Conservation (phyloP, 352 stramenopile species). For the Elongisporangium prolatum region DNA sequence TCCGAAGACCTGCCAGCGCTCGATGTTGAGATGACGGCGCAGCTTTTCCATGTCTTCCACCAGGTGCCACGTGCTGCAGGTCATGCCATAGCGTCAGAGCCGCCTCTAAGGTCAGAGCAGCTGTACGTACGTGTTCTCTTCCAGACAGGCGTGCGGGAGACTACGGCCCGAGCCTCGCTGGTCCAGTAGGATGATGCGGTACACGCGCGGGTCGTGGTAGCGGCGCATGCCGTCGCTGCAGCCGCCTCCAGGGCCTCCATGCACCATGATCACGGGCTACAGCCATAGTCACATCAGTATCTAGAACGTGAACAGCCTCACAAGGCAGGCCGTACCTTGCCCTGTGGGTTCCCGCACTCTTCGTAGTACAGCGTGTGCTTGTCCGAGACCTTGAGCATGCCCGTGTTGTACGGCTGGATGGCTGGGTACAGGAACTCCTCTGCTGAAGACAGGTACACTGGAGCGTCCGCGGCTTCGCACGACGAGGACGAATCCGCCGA, state of each 20-base stretch:
- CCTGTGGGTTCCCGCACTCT: conserved; percentile 81
- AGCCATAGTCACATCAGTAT: not conserved
- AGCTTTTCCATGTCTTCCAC: conserved; percentile 94
- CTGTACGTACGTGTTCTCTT: conserved; percentile 79
- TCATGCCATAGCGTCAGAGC: not conserved
- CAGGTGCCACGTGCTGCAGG: conserved; percentile 77
- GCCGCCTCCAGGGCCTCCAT: conserved; percentile 90
- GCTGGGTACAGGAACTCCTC: conserved; percentile 81
- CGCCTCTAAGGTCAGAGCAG: no score
- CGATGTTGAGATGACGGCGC: conserved; percentile 75
- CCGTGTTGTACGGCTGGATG: conserved; percentile 79
- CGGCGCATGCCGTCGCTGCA: conserved; percentile 86
- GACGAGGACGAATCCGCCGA: not conserved
- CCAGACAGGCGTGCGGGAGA: conserved; percentile 77
- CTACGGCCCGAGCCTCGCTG: conserved; percentile 90
- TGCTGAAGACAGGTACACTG: conserved; percentile 32
- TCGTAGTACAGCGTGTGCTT: conserved; percentile 90
- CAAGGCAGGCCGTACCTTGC: conserved; percentile 55
- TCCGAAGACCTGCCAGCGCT: conserved; percentile 93
- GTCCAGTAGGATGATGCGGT: conserved; percentile 92
- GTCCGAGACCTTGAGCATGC: conserved; percentile 74
- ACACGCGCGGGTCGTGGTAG: conserved; percentile 90
- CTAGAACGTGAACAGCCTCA: conserved; percentile 8
- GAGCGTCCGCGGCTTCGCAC: conserved; percentile 3
- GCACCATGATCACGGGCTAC: conserved; percentile 90